Percentiles rank a stretch among this genome's conserved stretches.
phyloP scores from a whole-genome alignment of 805 yeast genomes.

The Metschnikowia colocasiae region DNA sequence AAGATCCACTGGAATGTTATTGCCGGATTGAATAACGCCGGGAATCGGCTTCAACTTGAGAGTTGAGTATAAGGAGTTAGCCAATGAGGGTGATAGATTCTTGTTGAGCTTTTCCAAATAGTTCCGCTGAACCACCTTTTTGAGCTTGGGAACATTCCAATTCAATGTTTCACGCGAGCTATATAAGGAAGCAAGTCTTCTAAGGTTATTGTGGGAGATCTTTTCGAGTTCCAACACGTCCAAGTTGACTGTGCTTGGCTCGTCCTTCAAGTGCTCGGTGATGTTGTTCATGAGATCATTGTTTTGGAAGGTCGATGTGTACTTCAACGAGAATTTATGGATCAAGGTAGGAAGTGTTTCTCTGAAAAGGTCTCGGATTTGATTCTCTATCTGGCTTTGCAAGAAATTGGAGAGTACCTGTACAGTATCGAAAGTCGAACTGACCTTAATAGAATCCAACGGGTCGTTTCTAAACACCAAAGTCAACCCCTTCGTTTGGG shows the following conservation, averaged over 20 bases:
- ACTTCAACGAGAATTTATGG: constrained; percentile 69
- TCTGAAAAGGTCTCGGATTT: constrained; percentile 73
- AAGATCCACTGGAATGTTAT: constrained; percentile 40
- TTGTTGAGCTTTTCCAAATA: constrained; percentile 42
- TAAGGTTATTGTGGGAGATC: constrained; percentile 48
- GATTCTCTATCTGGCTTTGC: constrained; percentile 78
- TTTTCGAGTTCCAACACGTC: constrained; percentile 15
- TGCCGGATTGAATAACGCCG: constrained; percentile 17
- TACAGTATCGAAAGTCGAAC: constrained; percentile 82
- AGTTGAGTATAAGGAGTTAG: constrained; percentile 34
- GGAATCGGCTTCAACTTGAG: constrained; percentile 30
- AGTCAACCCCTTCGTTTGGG: constrained; percentile 78
- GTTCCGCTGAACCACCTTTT: constrained; percentile 56
- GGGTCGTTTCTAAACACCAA: constrained; percentile 89
- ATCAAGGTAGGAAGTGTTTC: constrained; percentile 80
- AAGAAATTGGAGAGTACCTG: constrained; percentile 79
- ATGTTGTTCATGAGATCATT: constrained; percentile 21
- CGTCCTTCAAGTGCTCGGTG: constrained; percentile 16
- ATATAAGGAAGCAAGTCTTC: constrained; percentile 41
- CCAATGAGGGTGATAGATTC: constrained; percentile 35
- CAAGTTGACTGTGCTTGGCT: constrained; percentile 4
- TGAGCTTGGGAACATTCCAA: constrained; percentile 57
- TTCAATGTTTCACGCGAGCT: constrained; percentile 78
- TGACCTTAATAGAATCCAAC: constrained; percentile 73
- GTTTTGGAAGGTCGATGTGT: constrained; percentile 21